phyloP scores from a whole-genome alignment of 2,329 filamentous ascomycete genomes.

The Pseudogymnoascus sp. region DNA sequence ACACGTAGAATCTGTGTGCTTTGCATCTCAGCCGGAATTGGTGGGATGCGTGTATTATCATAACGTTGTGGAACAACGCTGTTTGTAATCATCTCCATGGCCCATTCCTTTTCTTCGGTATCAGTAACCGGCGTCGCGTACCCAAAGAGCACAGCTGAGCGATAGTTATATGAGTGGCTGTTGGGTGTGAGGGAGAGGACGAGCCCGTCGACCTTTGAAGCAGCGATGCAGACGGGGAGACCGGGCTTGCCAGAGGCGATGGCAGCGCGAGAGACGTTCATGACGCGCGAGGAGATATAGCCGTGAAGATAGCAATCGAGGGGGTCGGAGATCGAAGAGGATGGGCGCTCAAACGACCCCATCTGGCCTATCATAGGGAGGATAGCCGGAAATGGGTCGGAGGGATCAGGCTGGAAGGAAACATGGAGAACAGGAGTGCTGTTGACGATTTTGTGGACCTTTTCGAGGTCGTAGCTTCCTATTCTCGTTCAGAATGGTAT shows the following conservation, averaged over 20 bases:
- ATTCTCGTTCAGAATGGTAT: constrained; percentile 19
- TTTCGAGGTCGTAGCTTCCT: constrained; percentile 66
- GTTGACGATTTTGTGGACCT: constrained; percentile 73
- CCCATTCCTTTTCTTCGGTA: constrained; percentile 65
- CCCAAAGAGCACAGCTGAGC: constrained; percentile 66
- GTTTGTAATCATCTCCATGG: constrained; percentile 73
- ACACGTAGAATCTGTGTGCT: constrained; percentile 68
- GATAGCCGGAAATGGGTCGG: constrained; percentile 65
- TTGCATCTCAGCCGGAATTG: constrained; percentile 66
- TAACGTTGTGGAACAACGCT: constrained; percentile 64
- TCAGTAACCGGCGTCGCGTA: constrained; percentile 62
- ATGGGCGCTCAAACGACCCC: constrained; percentile 61
- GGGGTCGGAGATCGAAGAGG: constrained; percentile 53
- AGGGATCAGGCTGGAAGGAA: constrained; percentile 58
- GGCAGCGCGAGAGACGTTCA: constrained; percentile 48
- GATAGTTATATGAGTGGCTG: constrained; percentile 81
- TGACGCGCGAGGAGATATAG: constrained; percentile 72
- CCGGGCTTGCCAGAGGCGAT: constrained; percentile 32
- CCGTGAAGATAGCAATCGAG: constrained; percentile 78
- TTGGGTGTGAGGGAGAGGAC: constrained; percentile 75
- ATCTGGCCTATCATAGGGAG: constrained; percentile 84
- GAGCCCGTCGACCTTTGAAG: constrained; percentile 71
- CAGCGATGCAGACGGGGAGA: constrained; percentile 65
- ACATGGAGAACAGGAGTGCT: constrained; percentile 68
- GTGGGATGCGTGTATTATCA: constrained; percentile 61